Evolutionary conservation across 2,329 filamentous ascomycete species (phyloP), one percentile per base, ranked within the genome.

Genomic region (Colletotrichum limetticola): DNA sequence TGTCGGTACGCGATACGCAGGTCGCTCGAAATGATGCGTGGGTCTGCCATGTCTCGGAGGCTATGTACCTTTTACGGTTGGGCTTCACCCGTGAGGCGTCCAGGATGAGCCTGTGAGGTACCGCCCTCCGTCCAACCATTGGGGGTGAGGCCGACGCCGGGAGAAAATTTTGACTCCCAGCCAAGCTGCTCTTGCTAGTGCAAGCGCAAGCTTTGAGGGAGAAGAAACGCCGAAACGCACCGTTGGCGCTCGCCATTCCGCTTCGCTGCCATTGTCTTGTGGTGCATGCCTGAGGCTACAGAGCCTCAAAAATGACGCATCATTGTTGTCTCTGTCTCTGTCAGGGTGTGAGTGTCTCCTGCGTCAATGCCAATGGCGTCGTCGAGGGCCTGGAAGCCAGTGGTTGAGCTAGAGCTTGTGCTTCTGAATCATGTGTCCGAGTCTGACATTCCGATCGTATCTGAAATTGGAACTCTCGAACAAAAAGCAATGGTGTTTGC

Each of bases 221-320:
- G 56, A 73, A 71, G 71, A 66, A 73, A 73, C 37, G 49, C 46
- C 35, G 55, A 68, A 37, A 61, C 59, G 49, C 37, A 64, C 57
- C 66, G 46, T 57, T 66, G 67, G 66, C 56, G 67, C 69, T 37
- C 52, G 26, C 58, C 55, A 67, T 46, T 55, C 35, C 46, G 60
- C 30, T 32, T 22, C 55, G 49, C 24, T 32, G 55, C 60, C 35
- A 49, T 30, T 72, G 69, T 61, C 32, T 68, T 53, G 53, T 26
- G 52, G 7, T 60, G 46, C 53, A 53, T 74, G 73, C 73, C 73
- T 74, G 66, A 74, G 71, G 73, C 66, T 62, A 11, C 26, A 59
- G 58, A 67, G 68, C 71, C 71, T 68, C 71, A 72, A 67, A 72
- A 72, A 74, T 74, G 68, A 74, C 71, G 71, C 71, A 72, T 68